A percentile compares a stretch with the other conserved stretches of the same genome.
phyloP scores from a whole-genome alignment of 164 flowering plant genomes.

The Umbellularia californica region DNA sequence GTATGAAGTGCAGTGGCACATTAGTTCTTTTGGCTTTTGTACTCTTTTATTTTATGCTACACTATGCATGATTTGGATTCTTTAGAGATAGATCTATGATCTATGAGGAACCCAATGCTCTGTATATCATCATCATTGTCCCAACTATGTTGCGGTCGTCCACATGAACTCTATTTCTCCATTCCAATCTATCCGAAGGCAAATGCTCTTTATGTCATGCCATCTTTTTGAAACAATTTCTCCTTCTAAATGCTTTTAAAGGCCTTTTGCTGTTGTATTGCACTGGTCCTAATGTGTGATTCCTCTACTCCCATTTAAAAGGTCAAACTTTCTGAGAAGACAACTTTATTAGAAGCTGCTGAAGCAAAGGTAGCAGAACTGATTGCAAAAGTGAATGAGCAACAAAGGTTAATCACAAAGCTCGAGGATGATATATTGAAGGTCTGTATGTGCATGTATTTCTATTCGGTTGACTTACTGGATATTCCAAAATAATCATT shows the following conservation, averaged over 20 bases:
- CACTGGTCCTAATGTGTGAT: not conserved
- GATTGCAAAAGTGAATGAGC: conserved; percentile 69
- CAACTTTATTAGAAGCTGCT: conserved; percentile 66
- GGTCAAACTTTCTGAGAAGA: conserved; percentile 89
- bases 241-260: not conserved
- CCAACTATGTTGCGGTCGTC: no score
- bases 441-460: conserved; percentile 36
- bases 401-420: conserved; percentile 79
- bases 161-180: no score
- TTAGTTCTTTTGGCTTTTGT: not conserved
- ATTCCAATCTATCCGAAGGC: not conserved
- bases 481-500: not conserved
- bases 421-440: conserved; percentile 95
- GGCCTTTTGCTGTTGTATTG: not conserved
- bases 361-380: conserved; percentile 66
- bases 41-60: not conserved
- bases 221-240: conserved; percentile 1
- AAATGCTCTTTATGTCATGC: not conserved
- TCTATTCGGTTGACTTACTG: not conserved
- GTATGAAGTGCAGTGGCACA: conserved; percentile 28
- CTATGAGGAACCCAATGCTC: not conserved
- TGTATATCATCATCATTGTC: not conserved
- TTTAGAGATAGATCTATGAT: not conserved
- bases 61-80: not conserved
- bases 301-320: conserved; percentile 19